These are phyloP conservation scores for Zymoseptoria crescenta DNA, from an alignment of 2,329 filamentous ascomycete genomes.

Conservation along the genomic window DNA sequence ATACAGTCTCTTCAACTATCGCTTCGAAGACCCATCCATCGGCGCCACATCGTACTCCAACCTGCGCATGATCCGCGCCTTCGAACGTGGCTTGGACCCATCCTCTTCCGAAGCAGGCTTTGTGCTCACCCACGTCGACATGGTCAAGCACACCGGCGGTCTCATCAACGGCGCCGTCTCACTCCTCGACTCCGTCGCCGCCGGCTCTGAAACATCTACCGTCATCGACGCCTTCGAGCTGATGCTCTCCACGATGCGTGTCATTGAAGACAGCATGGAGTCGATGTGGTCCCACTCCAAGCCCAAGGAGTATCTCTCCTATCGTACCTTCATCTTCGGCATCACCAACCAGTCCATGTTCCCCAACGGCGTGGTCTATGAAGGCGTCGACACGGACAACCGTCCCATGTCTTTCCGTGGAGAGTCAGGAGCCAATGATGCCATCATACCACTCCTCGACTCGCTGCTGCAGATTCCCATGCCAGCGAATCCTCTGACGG, in stretches of 20 bases:
- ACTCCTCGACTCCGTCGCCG: constrained; percentile 50
- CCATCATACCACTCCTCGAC: constrained; percentile 81
- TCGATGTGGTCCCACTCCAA: constrained; percentile 85
- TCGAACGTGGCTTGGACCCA: constrained; percentile 81
- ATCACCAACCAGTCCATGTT: constrained; percentile 94
- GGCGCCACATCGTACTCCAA: constrained; percentile 49
- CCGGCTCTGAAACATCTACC: constrained; percentile 11
- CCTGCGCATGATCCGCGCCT: constrained; percentile 79
- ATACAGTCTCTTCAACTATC: constrained; percentile 57
- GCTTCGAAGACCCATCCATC: constrained; percentile 47
- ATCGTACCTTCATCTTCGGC: constrained; percentile 95
- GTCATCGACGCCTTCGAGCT: constrained; percentile 21
- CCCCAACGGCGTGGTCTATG: constrained; percentile 81
- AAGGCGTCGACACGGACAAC: constrained; percentile 60
- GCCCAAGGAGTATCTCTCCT: constrained; percentile 74
- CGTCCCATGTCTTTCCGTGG: constrained; percentile 76
- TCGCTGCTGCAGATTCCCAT: constrained; percentile 79
- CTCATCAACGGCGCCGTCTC: constrained; percentile 66
- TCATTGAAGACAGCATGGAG: constrained; percentile 29
- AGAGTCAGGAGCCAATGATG: constrained; percentile 89
- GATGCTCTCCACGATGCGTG: constrained; percentile 27
- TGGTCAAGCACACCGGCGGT: constrained; percentile 78
- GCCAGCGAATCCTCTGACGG: constrained; percentile 81
- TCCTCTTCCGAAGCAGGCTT: constrained; percentile 88
- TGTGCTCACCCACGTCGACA: constrained; percentile 91